Percentiles rank a stretch among this genome's conserved stretches.
Evolutionary conservation across 1,284 basidiomycete genomes (phyloP).

Genomic region (Tilletia indica): DNA sequence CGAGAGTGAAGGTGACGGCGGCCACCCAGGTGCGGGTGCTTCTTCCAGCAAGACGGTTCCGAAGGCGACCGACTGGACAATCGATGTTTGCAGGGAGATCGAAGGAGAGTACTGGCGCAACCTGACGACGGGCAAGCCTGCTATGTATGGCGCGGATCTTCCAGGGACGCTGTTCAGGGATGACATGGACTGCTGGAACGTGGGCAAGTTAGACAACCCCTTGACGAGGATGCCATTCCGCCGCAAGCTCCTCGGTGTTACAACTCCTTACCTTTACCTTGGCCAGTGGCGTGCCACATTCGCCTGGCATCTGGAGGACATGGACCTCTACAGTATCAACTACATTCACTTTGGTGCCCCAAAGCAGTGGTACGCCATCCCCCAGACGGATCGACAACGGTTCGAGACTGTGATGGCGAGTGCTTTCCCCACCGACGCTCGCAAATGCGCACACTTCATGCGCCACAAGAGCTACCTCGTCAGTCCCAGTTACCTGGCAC

Average conservation of each 20-base stretch:
- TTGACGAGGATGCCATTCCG: constrained; percentile 76
- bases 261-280: constrained; percentile 95
- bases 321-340: constrained; percentile 94
- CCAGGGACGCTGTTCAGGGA: constrained; percentile 81
- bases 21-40: background rate
- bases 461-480: constrained; percentile 95
- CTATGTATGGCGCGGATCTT: constrained; percentile 95
- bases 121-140: constrained; percentile 80
- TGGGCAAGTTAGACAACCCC: constrained; percentile 81
- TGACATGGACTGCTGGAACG: constrained; percentile 83
- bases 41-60: constrained; percentile 11
- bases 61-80: constrained; percentile 35
- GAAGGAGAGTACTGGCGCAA: constrained; percentile 91
- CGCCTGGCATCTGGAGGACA: constrained; percentile 94
- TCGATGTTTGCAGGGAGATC: constrained; percentile 70
- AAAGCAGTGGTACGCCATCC: constrained; percentile 92
- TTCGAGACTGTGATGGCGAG: constrained; percentile 54
- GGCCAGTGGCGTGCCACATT: constrained; percentile 98
- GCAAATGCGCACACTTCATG: constrained; percentile 85
- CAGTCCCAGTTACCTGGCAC: constrained; percentile 77
- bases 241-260: constrained; percentile 79
- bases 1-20: background rate
- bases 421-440: constrained; percentile 56
- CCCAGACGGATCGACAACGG: constrained; percentile 70
- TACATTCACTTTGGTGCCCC: constrained; percentile 98